Conservation (phyloP, 768 basidiomycete genomes). For the Holtermanniella nyarrowii region DNA sequence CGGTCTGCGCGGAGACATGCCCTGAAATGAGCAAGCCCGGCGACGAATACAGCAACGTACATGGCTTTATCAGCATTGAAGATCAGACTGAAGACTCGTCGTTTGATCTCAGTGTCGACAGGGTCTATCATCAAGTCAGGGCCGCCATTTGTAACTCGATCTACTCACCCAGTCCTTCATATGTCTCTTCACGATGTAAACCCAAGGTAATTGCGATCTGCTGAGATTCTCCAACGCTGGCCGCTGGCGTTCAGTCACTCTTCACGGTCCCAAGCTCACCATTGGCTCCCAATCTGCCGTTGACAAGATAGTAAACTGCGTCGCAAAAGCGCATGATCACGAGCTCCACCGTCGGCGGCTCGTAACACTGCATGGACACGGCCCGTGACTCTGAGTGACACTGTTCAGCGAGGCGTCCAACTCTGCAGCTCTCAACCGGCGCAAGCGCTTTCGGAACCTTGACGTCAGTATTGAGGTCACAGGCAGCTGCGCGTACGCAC, state of each 20-base stretch:
- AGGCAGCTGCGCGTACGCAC: neutral
- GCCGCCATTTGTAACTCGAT: neutral
- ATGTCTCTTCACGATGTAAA: slow-evolving; percentile 11
- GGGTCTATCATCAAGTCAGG: slow-evolving; percentile 10
- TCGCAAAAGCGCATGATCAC: neutral
- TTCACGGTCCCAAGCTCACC: neutral
- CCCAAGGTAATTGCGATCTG: slow-evolving; percentile 8
- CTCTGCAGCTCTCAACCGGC: neutral
- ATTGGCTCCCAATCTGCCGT: neutral
- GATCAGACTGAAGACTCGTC: slow-evolving; percentile 17
- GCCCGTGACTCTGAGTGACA: neutral
- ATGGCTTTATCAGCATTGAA: slow-evolving; percentile 23
- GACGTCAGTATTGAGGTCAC: neutral
- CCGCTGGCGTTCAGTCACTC: slow-evolving; percentile 1
- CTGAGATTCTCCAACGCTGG: slow-evolving; percentile 11
- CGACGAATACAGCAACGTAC: neutral
- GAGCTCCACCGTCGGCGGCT: neutral
- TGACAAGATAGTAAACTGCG: neutral
- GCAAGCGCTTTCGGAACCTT: neutral
- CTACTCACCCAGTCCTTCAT: neutral
- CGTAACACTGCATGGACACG: neutral
- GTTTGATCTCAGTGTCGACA: slow-evolving; percentile 18
- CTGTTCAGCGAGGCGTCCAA: neutral
- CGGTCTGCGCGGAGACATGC: slow-evolving; percentile 12
- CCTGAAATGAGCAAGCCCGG: slow-evolving; percentile 1